A percentile compares a stretch with the other conserved stretches of the same genome.
Evolutionary conservation across 257 asterid genomes (phyloP).

Genomic region (Solanum chaucha): DNA sequence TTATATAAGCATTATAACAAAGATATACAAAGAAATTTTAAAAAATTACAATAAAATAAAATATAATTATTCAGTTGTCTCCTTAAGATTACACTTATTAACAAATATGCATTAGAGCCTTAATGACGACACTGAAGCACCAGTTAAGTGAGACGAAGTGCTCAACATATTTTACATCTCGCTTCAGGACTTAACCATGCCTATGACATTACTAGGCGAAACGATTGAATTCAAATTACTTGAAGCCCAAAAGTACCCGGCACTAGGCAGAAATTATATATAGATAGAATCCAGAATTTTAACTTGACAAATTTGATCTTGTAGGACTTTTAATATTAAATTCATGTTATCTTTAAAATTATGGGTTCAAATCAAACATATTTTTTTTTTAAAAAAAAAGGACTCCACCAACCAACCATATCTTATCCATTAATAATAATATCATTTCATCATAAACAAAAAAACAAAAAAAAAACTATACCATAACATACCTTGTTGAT

Average conservation of each 20-base stretch:
- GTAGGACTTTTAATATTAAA: background rate
- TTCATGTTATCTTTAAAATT: background rate
- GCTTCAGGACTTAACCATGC: background rate
- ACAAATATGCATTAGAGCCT: background rate
- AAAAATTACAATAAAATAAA: background rate
- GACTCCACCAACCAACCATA: slow-evolving; percentile 21
- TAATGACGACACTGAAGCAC: background rate
- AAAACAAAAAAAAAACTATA: background rate
- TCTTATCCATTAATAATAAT: slow-evolving; percentile 16
- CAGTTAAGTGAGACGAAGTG: background rate
- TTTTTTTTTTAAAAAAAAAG: background rate
- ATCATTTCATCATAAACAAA: background rate
- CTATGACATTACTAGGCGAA: background rate
- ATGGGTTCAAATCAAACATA: background rate
- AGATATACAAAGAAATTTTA: background rate
- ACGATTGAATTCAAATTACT: background rate
- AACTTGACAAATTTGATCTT: background rate
- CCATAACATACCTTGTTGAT: slow-evolving; percentile 41
- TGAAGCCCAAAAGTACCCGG: background rate
- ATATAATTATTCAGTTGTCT: background rate
- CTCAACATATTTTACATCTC: background rate
- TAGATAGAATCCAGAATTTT: background rate
- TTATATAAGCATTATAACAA: background rate
- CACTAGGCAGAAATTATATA: fast-evolving
- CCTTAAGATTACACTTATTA: background rate